phyloP scores from a whole-genome alignment of 176 grass and related monocot genomes.

The Bromus sterilis region DNA sequence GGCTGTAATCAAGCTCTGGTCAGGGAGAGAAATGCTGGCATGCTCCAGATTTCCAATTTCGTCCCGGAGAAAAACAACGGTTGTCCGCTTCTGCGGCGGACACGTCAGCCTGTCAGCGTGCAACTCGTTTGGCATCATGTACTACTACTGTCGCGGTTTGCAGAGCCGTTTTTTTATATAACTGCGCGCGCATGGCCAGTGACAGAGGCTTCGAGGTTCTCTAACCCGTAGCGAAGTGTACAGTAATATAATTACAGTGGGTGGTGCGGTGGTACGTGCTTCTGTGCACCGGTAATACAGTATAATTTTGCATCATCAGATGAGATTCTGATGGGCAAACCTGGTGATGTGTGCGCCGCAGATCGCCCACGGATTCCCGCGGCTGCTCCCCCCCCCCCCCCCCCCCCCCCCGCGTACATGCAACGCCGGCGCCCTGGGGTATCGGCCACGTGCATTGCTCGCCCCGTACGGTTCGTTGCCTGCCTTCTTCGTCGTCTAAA shows the following conservation, averaged over 20 bases:
- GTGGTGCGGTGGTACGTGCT: no score
- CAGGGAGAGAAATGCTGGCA: background rate
- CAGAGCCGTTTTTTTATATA: background rate
- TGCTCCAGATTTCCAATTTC: background rate
- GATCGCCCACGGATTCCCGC: background rate
- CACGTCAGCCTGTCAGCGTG: slow-evolving; percentile 25
- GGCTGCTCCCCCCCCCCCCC: no score
- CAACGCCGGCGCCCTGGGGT: background rate
- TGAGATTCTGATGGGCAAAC: background rate
- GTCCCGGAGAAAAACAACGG: no score
- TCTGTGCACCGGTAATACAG: background rate
- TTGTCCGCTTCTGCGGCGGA: background rate
- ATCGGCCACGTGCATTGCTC: background rate
- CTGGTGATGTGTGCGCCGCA: background rate
- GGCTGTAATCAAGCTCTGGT: background rate
- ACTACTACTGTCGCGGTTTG: no score
- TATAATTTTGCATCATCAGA: background rate
- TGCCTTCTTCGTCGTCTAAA: no score
- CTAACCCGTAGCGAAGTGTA: no score
- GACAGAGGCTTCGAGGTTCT: no score
- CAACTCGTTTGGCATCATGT: slow-evolving; percentile 24
- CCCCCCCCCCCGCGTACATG: no score
- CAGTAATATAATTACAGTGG: no score
- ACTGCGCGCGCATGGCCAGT: background rate
- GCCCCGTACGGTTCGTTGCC: accelerated